Percentiles rank a stretch among this genome's conserved stretches.
Conservation (phyloP, 2,329 filamentous ascomycete species). For the Curvularia verruculosa region DNA sequence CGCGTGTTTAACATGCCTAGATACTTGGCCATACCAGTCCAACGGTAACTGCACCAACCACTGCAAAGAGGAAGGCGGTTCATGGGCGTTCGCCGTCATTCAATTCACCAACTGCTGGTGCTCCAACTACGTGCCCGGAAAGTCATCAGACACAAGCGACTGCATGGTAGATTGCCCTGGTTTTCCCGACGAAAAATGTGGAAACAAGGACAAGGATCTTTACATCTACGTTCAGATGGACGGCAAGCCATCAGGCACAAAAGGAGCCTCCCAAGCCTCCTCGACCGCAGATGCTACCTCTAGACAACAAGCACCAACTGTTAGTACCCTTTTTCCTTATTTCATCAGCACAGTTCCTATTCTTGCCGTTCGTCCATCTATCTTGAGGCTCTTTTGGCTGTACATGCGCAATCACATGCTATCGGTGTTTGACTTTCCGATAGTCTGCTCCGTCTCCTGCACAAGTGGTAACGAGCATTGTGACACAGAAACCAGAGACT, state of each 20-base stretch:
- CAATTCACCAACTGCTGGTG: constrained; percentile 75
- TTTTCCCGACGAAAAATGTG: constrained; percentile 70
- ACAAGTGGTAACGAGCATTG: constrained; percentile 30
- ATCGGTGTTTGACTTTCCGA: constrained; percentile 41
- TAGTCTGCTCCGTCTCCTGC: constrained; percentile 44
- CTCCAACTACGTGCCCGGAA: constrained; percentile 67
- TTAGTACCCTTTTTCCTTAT: constrained; percentile 37
- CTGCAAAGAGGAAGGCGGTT: constrained; percentile 55
- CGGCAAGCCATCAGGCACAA: constrained; percentile 64
- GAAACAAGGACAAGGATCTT: constrained; percentile 58
- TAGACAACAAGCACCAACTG: constrained; percentile 23
- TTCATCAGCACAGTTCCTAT: constrained; percentile 17
- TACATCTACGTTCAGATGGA: constrained; percentile 68
- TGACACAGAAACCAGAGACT: constrained; percentile 33
- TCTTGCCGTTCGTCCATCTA: constrained; percentile 4
- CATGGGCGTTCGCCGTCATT: constrained; percentile 71
- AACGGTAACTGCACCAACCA: constrained; percentile 70
- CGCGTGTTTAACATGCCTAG: constrained; percentile 21
- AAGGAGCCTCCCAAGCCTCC: constrained; percentile 44
- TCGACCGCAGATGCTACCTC: constrained; percentile 26
- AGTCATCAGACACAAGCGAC: constrained; percentile 46
- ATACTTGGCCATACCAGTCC: constrained; percentile 59
- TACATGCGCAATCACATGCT: constrained; percentile 6
- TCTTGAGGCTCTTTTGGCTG: neutral
- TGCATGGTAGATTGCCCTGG: constrained; percentile 71